These are phyloP conservation scores for Monilinia polystroma DNA, from an alignment of 2,329 filamentous ascomycete species.

Conservation along the genomic window DNA sequence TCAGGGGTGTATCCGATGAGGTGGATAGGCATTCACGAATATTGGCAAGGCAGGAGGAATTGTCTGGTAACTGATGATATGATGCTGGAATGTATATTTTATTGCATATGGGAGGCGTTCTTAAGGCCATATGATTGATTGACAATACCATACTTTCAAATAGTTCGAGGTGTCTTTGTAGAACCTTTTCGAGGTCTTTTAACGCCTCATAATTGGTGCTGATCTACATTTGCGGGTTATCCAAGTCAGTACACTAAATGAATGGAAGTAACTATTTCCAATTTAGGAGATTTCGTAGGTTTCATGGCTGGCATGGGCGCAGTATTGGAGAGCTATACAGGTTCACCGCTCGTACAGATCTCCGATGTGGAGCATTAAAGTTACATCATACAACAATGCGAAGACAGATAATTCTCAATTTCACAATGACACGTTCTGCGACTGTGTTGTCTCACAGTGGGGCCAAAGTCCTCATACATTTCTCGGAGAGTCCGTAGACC, in stretches of 20 bases:
- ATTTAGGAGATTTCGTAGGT: neutral
- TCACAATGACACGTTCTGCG: neutral
- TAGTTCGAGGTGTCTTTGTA: neutral
- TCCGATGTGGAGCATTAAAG: neutral
- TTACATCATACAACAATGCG: slow-evolving; percentile 9
- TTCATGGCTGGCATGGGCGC: neutral
- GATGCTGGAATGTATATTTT: slow-evolving; percentile 23
- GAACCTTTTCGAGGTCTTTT: neutral
- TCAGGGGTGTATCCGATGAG: slow-evolving; percentile 84
- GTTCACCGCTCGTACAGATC: neutral
- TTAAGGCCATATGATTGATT: slow-evolving; percentile 20
- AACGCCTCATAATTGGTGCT: neutral
- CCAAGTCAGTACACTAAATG: neutral
- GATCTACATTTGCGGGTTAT: neutral
- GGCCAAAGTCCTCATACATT: neutral
- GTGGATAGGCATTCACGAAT: slow-evolving; percentile 84
- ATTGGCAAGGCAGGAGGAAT: slow-evolving; percentile 78
- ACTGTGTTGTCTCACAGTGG: neutral
- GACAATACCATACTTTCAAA: slow-evolving; percentile 12
- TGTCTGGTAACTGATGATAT: slow-evolving; percentile 49
- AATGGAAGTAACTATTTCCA: neutral
- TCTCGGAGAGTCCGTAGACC: neutral
- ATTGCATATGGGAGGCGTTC: slow-evolving; percentile 38
- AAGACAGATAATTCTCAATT: neutral
- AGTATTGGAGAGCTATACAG: neutral